Conservation (phyloP, 371 early-diverging fungal species). For the Mortierella sp. region DNA sequence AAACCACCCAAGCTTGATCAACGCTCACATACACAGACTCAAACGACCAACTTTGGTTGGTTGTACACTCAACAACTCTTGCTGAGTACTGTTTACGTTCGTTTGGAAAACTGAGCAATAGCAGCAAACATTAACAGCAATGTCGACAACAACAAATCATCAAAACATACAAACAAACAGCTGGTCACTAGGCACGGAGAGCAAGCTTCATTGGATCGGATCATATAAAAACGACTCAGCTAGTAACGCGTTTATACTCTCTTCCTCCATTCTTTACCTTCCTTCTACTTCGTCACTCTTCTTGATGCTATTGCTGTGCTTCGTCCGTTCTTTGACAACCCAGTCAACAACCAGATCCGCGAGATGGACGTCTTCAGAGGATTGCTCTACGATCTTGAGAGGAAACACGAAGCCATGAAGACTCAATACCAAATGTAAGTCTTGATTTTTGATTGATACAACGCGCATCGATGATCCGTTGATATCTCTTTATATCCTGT, state of each 20-base stretch:
- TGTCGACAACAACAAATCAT: not conserved
- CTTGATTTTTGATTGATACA: not conserved
- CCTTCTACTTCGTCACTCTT: not conserved
- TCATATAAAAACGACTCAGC: not conserved
- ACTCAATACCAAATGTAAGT: slow-evolving; percentile 55
- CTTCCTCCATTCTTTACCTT: not conserved
- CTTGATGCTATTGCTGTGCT: not conserved
- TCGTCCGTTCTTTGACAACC: not conserved
- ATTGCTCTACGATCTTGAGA: slow-evolving; percentile 56
- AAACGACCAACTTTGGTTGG: not conserved
- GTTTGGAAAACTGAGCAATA: not conserved
- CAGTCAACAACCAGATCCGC: slow-evolving; percentile 54
- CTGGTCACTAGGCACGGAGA: not conserved
- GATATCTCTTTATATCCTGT: not conserved
- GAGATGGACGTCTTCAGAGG: slow-evolving; percentile 57
- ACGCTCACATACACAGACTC: not conserved
- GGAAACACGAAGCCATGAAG: slow-evolving; percentile 58
- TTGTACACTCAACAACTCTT: not conserved
- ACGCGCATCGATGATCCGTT: not conserved
- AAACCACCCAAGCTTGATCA: slow-evolving; percentile 22
- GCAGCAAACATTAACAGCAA: not conserved
- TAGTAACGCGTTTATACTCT: not conserved
- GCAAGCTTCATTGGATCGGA: not conserved
- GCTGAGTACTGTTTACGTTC: not conserved
- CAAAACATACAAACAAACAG: not conserved